Conservation (phyloP, 2,329 filamentous ascomycete species). For the Paecilomyces sp. region DNA sequence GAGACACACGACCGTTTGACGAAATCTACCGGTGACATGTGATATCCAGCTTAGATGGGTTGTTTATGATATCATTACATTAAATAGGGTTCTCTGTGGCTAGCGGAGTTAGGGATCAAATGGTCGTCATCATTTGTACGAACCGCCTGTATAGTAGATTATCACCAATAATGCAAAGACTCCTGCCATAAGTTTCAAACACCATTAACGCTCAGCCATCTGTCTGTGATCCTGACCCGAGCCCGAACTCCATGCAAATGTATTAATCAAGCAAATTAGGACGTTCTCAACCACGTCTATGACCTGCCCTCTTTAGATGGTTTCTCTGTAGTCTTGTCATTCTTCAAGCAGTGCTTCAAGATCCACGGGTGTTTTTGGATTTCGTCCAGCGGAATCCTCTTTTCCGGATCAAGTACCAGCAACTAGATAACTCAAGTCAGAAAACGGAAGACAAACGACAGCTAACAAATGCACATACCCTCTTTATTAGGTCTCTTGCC, state of each 20-base stretch:
- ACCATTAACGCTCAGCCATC: not conserved
- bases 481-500: constrained; percentile 87
- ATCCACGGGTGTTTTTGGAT: constrained; percentile 94
- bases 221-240: not conserved
- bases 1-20: constrained; percentile 90
- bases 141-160: not conserved
- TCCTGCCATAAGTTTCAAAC: not conserved
- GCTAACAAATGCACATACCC: constrained; percentile 42
- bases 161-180: not conserved
- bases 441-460: not conserved
- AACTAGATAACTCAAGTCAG: constrained; percentile 46
- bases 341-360: constrained; percentile 76
- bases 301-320: constrained; percentile 31
- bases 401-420: constrained; percentile 87
- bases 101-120: not conserved
- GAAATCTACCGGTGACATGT: constrained; percentile 70
- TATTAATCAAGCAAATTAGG: constrained; percentile 13
- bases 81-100: not conserved
- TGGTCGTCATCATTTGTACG: not conserved
- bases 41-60: not conserved
- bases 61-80: not conserved
- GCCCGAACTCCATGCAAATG: constrained; percentile 2
- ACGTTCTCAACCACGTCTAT: constrained; percentile 15
- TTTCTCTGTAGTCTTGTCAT: constrained; percentile 38
- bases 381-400: constrained; percentile 82